Conservation (phyloP, 331 rosid species). For the Acacia concinna region DNA sequence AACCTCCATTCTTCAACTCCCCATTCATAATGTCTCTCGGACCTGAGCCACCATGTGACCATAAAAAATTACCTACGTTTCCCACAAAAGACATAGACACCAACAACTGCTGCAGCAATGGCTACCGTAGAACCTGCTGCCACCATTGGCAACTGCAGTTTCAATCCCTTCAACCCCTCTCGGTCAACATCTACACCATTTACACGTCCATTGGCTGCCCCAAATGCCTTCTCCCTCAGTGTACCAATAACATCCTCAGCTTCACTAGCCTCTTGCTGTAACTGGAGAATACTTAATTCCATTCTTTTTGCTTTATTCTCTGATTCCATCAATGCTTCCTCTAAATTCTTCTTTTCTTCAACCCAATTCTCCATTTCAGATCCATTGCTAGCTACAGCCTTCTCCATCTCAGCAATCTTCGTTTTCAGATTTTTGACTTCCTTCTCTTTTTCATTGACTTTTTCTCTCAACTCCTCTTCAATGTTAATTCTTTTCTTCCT, state of each 20-base stretch:
- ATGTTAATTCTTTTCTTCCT: constrained; percentile 72
- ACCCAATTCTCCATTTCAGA: constrained; percentile 47
- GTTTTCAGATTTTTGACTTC: constrained; percentile 44
- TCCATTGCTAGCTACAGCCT: constrained; percentile 26
- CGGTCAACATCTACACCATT: constrained; percentile 45
- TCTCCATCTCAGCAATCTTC: constrained; percentile 52
- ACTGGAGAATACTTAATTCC: constrained; percentile 46
- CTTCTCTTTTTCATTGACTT: constrained; percentile 60
- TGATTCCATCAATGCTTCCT: constrained; percentile 39
- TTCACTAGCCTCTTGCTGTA: constrained; percentile 59
- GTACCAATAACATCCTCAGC: constrained; percentile 47
- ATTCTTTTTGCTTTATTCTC: constrained; percentile 48
- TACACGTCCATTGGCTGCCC: constrained; percentile 45
- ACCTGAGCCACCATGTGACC: constrained; percentile 6
- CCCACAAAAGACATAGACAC: constrained; percentile 42
- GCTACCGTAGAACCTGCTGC: constrained; percentile 76
- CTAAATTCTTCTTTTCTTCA: constrained; percentile 47
- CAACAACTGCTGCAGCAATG: constrained; percentile 49
- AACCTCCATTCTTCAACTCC: constrained; percentile 49
- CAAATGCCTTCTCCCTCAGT: constrained; percentile 56
- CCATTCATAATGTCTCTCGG: constrained; percentile 21
- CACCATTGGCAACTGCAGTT: constrained; percentile 58
- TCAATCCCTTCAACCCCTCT: constrained; percentile 44
- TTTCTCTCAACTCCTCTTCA: constrained; percentile 83
- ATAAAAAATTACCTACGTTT: constrained; percentile 54